These are phyloP conservation scores for Wickerhamomyces silvicola DNA, from an alignment of 805 yeast genomes.

Conservation along the genomic window DNA sequence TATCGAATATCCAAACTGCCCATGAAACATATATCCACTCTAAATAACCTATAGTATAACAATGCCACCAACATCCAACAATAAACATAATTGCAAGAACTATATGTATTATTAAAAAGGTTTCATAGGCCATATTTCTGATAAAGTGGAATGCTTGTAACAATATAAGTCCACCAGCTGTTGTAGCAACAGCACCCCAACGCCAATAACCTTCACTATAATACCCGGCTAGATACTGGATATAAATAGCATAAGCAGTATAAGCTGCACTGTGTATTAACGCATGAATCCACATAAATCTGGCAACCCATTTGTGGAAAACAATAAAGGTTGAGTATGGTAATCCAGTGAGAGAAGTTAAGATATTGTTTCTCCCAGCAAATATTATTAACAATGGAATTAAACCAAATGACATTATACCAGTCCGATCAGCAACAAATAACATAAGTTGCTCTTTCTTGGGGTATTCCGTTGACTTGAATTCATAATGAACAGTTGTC, in stretches of 20 bases:
- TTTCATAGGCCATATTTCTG: conserved; percentile 52
- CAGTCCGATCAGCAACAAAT: conserved; percentile 19
- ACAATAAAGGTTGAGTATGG: conserved; percentile 54
- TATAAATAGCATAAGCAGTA: conserved; percentile 8
- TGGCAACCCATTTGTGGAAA: conserved; percentile 60
- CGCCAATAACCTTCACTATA: conserved; percentile 8
- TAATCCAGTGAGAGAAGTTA: conserved; percentile 57
- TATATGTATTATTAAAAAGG: conserved; percentile 54
- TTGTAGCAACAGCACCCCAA: conserved; percentile 42
- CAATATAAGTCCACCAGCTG: conserved; percentile 35
- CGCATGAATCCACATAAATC: conserved; percentile 29
- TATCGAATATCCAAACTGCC: conserved; percentile 28
- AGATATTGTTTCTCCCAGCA: conserved; percentile 66
- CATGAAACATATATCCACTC: conserved; percentile 40
- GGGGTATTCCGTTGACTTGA: background rate
- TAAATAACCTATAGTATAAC: conserved; percentile 44
- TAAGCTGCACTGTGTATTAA: conserved; percentile 15
- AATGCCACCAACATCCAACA: conserved; percentile 53
- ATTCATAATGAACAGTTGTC: conserved; percentile 8
- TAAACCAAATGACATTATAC: conserved; percentile 24
- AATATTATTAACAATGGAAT: conserved; percentile 54
- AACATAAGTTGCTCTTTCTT: background rate
- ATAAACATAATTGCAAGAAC: conserved; percentile 47
- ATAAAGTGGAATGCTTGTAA: conserved; percentile 45
- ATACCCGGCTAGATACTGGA: conserved; percentile 6